Base-by-base conservation (phyloP, 2,329 filamentous ascomycete genomes). In the Karstenula rhodostoma region DNA sequence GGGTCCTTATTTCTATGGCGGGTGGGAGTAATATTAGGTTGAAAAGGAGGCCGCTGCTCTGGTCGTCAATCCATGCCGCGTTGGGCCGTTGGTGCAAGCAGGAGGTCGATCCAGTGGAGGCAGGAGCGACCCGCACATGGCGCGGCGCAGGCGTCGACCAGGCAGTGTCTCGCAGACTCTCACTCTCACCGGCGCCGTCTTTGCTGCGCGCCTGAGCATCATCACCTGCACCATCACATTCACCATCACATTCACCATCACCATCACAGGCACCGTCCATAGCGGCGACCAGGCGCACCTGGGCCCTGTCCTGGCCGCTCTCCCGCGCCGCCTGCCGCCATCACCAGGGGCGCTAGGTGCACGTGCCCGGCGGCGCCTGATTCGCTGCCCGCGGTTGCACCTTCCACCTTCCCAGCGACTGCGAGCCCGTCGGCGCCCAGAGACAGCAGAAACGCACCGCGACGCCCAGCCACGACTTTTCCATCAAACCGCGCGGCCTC, bases 1-100 rank as follows among this genome's bases (percentile, higher is more conserved):
- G 65, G 55, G 27, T 33, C 60, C 66, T 69, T 62, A 60, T 65
- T 59, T 55, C 62, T 57, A 25, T 57, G 57, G 43, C n/a, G 47
- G 35, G 53, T 50, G 59, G 42, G 48, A 35, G 35, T 62, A 59
- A 69, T 70, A 57, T 67, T 60, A 61, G 64, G n/a, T n/a, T n/a
- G n/a, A 68, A 73, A 73, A 72, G 71, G 72, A 73, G 71, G 68
- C 60, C 48, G 63, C 63, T 42, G 58, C 54, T 37, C 44, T 23
- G 8, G 12, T 32, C 29, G 29, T 32, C 29, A 6, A 9, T 37
- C 58, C 48, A 57, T 49, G 54, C 48, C 58, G 4, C 17, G 51
- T 55, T 59, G 57, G 49, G 56, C n/a, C n/a, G n/a, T n/a, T n/a
- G n/a, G n/a, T 48, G 44, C 49, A 47, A 50, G 57, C 50, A 43